Conservation (phyloP, 495 filamentous ascomycete species). For the Echria macrotheca region DNA sequence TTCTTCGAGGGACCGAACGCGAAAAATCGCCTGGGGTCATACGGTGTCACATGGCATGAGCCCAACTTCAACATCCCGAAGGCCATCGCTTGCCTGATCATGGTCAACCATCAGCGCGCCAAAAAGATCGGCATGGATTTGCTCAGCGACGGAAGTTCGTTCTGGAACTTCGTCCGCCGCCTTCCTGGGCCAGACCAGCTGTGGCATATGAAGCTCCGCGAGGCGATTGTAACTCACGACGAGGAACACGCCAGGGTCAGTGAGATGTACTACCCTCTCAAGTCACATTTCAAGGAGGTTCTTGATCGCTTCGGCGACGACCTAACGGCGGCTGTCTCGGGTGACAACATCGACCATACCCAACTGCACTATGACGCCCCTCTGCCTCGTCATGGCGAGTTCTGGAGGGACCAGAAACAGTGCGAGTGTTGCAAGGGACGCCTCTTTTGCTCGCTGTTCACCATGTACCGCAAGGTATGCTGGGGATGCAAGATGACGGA, state of each 20-base stretch:
- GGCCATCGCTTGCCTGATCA: slow-evolving; percentile 14
- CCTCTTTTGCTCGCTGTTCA: slow-evolving; percentile 6
- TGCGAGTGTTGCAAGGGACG: slow-evolving; percentile 11
- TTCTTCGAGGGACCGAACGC: slow-evolving; percentile 19
- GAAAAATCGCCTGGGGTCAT: slow-evolving; percentile 10
- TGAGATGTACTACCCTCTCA: not conserved
- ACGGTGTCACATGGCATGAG: slow-evolving; percentile 22
- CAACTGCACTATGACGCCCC: not conserved
- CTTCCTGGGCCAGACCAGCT: slow-evolving; percentile 23
- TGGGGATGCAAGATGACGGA: slow-evolving; percentile 18
- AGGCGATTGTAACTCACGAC: slow-evolving; percentile 12
- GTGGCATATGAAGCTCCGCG: slow-evolving; percentile 25
- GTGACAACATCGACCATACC: slow-evolving; percentile 11
- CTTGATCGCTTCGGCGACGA: slow-evolving; percentile 9
- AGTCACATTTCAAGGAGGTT: not conserved
- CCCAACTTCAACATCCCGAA: slow-evolving; percentile 22
- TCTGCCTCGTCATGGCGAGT: not conserved
- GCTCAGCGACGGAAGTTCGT: slow-evolving; percentile 19
- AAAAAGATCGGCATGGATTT: slow-evolving; percentile 21
- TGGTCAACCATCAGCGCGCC: slow-evolving; percentile 6
- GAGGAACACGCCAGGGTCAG: not conserved
- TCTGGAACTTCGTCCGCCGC: slow-evolving; percentile 22
- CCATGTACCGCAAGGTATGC: slow-evolving; percentile 2
- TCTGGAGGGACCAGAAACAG: not conserved
- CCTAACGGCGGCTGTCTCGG: slow-evolving; percentile 18